These are phyloP conservation scores for Telopea speciosissima DNA, from an alignment of 177 flowering plant genomes.

Conservation along the genomic window DNA sequence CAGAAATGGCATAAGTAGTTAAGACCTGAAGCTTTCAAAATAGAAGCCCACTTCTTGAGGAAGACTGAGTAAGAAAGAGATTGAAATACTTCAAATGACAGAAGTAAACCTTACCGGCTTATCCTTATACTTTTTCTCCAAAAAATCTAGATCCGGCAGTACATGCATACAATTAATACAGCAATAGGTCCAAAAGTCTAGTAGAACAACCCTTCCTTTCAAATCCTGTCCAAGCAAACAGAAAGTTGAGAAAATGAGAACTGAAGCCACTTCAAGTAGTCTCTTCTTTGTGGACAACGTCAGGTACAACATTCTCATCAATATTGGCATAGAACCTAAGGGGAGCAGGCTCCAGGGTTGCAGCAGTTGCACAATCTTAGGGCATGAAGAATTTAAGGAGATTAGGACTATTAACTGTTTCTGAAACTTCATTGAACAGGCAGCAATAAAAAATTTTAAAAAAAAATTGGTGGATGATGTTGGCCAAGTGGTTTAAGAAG, in stretches of 20 bases:
- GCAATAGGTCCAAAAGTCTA: conserved; percentile 98
- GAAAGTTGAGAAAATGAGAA: not conserved
- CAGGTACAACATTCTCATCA: not conserved
- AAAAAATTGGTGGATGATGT: no score
- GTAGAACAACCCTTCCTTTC: conserved; percentile 88
- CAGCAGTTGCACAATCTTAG: not conserved
- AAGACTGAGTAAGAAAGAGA: not conserved
- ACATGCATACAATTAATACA: conserved; percentile 99
- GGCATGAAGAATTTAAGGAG: not conserved
- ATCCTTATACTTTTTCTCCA: conserved; percentile 86
- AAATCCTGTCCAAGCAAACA: conserved; percentile 50
- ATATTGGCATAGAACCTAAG: not conserved
- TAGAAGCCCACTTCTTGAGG: not conserved
- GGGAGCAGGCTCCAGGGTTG: not conserved
- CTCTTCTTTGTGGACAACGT: not conserved
- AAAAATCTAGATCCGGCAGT: conserved; percentile 83
- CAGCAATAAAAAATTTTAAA: no score
- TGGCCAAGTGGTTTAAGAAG: no score
- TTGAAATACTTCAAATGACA: conserved; percentile 1
- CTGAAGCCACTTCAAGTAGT: not conserved
- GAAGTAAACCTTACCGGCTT: conserved; percentile 53
- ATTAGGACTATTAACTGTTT: not conserved
- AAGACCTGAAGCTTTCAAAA: not conserved
- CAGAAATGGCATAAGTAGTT: not conserved
- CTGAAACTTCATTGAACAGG: no score